Evolutionary conservation across 352 stramenopile species (phyloP), one percentile per base, ranked within the genome.

Genomic region (Globisporangium alternatum): DNA sequence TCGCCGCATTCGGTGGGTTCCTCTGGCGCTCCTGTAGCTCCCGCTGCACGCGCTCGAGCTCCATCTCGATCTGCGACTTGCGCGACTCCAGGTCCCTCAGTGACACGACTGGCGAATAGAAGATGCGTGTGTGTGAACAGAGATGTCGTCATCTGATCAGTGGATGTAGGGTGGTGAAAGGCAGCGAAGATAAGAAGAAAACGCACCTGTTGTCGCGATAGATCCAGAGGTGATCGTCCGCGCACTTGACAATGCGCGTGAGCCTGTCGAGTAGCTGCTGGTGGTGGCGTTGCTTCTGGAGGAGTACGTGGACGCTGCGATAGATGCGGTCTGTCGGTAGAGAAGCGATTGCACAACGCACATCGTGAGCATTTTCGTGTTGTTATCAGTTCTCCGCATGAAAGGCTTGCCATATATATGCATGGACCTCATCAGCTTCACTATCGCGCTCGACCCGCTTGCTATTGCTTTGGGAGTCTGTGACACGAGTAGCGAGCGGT

Each of bases 31-130:
- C 48, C 22, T 54, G 33, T 1, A 69, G 66, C 61, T 69, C 62
- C 5, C 13, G 41, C 25, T 69, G 62, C 48, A 72, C 61, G 41
- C 55, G 47, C 54, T 72, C 54, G 39, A 69, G 66, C 56, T 72
- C 61, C 21, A 44, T 52, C 28, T 66, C 55, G 55, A 90, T 90
- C 55, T 85, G 68, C n/a, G 48, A 66, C 59, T 89, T 90, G 52
- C 77, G 79, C 22, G 66, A 60, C 60, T 90, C 81, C 25, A 90
- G 62, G 12, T 84, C 77, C 0, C 74, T 74, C 31, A 90, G 63
- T 10, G 79, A 90, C 12, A 74, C 70, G 41, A 58, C 81, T 90
- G 53, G 5, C 21, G 5, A 2, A 37, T 43, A 47, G 48, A n/a
- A 22, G 13, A 28, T 28, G 17, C 5, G 7, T 7, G 22, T 49